Conservation (phyloP, 805 yeast genomes). For the Zygosaccharomyces bisporus region DNA sequence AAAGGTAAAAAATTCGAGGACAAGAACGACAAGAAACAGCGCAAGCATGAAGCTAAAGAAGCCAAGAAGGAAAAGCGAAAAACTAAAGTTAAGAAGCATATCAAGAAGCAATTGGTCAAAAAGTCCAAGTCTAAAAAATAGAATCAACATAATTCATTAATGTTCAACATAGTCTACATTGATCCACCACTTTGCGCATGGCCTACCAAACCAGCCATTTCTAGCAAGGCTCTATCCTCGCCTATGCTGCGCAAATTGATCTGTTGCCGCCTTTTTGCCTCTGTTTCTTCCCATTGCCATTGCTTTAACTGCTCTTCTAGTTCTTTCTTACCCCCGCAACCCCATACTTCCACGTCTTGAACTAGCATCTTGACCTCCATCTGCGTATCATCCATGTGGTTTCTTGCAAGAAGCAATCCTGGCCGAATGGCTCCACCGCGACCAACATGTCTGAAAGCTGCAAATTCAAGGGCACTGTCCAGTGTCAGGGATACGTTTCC, state of each 20-base stretch:
- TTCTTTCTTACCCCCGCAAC: slow-evolving; percentile 78
- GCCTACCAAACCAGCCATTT: slow-evolving; percentile 70
- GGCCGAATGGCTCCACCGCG: slow-evolving; percentile 48
- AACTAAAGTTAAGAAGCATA: slow-evolving; percentile 75
- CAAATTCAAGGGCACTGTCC: slow-evolving; percentile 77
- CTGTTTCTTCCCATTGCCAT: slow-evolving; percentile 91
- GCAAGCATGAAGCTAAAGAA: slow-evolving; percentile 74
- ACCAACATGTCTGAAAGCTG: slow-evolving; percentile 67
- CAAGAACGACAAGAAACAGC: slow-evolving; percentile 68
- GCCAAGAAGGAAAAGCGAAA: slow-evolving; percentile 75
- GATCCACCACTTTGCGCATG: slow-evolving; percentile 49
- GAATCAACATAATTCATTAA: slow-evolving; percentile 1
- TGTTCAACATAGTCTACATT: slow-evolving; percentile 24
- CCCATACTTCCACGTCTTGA: slow-evolving; percentile 85
- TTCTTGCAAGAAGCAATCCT: slow-evolving; percentile 26
- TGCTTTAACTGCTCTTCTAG: slow-evolving; percentile 67
- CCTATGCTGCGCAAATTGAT: slow-evolving; percentile 63
- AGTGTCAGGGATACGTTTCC: slow-evolving; percentile 79
- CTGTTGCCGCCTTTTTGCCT: slow-evolving; percentile 72
- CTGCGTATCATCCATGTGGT: slow-evolving; percentile 21
- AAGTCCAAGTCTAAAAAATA: slow-evolving; percentile 45
- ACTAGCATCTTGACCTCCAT: slow-evolving; percentile 71
- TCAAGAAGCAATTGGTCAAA: slow-evolving; percentile 71
- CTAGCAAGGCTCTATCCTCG: slow-evolving; percentile 82
- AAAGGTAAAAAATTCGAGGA: slow-evolving; percentile 79